Conservation (phyloP, 73 alveolate genomes). For the Blepharisma stoltei region DNA sequence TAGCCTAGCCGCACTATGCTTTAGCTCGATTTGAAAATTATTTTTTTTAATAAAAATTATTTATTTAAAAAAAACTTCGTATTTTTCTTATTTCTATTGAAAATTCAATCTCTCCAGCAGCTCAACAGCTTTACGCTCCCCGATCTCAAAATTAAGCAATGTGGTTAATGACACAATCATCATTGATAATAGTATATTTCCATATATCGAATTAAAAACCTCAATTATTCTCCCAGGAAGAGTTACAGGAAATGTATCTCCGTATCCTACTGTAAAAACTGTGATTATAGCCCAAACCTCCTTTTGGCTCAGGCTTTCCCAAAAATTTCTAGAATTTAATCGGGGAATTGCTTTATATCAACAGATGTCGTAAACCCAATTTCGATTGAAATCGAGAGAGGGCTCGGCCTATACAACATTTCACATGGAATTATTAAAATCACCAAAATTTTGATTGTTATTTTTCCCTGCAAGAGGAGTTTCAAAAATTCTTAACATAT, state of each 20-base stretch:
- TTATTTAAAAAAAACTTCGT: too few relatives aligned
- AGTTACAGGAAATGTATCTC: constrained; percentile 60
- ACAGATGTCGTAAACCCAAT: too few relatives aligned
- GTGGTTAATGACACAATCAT: constrained; percentile 55
- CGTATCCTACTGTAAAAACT: constrained; percentile 71
- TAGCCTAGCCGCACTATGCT: constrained; percentile 44
- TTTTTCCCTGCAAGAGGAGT: constrained; percentile 25
- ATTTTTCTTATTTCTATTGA: too few relatives aligned
- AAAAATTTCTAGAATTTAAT: too few relatives aligned
- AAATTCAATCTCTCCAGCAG: constrained; percentile 38
- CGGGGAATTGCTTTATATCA: too few relatives aligned
- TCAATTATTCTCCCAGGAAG: constrained; percentile 59
- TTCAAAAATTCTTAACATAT: too few relatives aligned
- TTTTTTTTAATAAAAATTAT: too few relatives aligned
- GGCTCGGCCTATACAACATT: too few relatives aligned
- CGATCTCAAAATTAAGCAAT: constrained; percentile 30
- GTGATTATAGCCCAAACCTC: too few relatives aligned
- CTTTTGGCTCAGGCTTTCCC: too few relatives aligned
- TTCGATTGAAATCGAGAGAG: too few relatives aligned
- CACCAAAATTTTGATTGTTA: constrained; percentile 29
- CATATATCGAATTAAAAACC: constrained; percentile 54
- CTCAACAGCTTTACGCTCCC: constrained; percentile 43
- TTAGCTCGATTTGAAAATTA: constrained; percentile 45
- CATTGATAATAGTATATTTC: constrained; percentile 43
- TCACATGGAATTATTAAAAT: constrained; percentile 54